phyloP scores from a whole-genome alignment of 192 early-diverging fungal species.

The Gryganskiella cystojenkinii region DNA sequence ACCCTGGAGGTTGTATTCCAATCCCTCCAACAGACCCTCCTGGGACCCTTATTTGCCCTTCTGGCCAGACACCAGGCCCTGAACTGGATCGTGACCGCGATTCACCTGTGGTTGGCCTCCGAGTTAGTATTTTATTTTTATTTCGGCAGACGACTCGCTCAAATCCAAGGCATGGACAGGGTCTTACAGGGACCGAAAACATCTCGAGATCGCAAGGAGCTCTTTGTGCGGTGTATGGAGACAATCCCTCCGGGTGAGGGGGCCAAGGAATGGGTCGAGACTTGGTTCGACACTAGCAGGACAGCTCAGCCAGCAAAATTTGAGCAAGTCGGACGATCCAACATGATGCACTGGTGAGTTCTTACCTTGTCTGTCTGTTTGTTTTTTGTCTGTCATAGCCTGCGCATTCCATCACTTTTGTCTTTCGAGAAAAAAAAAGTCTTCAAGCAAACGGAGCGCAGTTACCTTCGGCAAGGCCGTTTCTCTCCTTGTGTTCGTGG shows the following conservation, averaged over 20 bases:
- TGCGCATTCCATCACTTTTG: neutral
- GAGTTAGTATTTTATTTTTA: conserved; percentile 41
- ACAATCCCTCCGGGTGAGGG: conserved; percentile 23
- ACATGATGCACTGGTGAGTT: conserved; percentile 46
- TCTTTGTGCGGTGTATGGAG: conserved; percentile 43
- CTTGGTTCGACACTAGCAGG: conserved; percentile 48
- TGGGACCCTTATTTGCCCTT: conserved; percentile 9
- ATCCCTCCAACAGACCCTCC: conserved; percentile 9
- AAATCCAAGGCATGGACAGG: conserved; percentile 28
- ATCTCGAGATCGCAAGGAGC: conserved; percentile 15
- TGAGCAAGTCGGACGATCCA: conserved; percentile 38
- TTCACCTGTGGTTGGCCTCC: conserved; percentile 47
- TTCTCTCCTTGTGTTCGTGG: too few species aligned
- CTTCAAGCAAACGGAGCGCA: neutral
- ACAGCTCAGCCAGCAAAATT: conserved; percentile 29
- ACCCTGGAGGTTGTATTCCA: neutral
- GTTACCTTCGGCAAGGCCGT: too few species aligned
- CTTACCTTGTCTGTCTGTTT: too few species aligned
- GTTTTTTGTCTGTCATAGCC: neutral
- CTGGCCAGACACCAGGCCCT: conserved; percentile 23
- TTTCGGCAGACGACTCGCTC: conserved; percentile 27
- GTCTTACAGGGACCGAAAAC: conserved; percentile 22
- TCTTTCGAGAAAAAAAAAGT: neutral
- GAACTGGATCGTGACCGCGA: conserved; percentile 36
- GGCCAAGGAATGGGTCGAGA: conserved; percentile 35